A percentile compares a stretch with the other conserved stretches of the same genome.
Conservation (phyloP, 176 grass and related monocot genomes). For the Eleusine coracana region DNA sequence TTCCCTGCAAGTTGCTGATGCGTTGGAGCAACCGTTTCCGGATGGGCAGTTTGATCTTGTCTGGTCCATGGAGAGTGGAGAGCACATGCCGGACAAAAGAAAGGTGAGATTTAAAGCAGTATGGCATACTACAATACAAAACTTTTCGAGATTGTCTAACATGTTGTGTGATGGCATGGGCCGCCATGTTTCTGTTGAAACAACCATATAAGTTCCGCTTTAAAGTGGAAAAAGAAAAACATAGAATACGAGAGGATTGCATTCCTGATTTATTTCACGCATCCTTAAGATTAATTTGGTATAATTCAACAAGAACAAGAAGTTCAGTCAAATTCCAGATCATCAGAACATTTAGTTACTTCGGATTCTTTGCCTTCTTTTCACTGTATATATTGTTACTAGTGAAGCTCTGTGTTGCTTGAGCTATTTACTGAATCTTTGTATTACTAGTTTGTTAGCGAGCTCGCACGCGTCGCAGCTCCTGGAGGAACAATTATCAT, state of each 20-base stretch:
- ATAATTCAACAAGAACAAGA: not conserved
- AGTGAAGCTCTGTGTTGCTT: not conserved
- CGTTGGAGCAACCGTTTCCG: conserved; percentile 86
- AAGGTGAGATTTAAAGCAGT: conserved; percentile 48
- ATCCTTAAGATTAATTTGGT: not conserved
- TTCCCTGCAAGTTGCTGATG: conserved; percentile 93
- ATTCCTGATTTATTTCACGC: not conserved
- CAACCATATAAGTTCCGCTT: not conserved
- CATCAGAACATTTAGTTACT: not conserved
- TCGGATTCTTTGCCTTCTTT: not conserved
- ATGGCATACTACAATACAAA: not conserved
- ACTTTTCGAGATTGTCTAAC: not conserved
- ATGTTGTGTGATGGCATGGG: not conserved
- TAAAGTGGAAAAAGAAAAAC: not conserved
- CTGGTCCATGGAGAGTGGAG: conserved; percentile 99
- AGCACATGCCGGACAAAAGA: conserved; percentile 92
- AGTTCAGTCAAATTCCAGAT: not conserved
- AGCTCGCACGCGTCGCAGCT: conserved; percentile 77
- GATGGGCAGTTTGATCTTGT: conserved; percentile 88
- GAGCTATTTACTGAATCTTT: too few species aligned
- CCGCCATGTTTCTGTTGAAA: not conserved
- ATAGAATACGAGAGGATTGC: not conserved
- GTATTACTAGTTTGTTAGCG: conserved; percentile 60
- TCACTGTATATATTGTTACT: too few species aligned
- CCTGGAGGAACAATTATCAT: conserved; percentile 87